Percentiles rank a stretch among this genome's conserved stretches.
Evolutionary conservation across 192 early-diverging fungal species (phyloP).

Genomic region (Backusella westeae): DNA sequence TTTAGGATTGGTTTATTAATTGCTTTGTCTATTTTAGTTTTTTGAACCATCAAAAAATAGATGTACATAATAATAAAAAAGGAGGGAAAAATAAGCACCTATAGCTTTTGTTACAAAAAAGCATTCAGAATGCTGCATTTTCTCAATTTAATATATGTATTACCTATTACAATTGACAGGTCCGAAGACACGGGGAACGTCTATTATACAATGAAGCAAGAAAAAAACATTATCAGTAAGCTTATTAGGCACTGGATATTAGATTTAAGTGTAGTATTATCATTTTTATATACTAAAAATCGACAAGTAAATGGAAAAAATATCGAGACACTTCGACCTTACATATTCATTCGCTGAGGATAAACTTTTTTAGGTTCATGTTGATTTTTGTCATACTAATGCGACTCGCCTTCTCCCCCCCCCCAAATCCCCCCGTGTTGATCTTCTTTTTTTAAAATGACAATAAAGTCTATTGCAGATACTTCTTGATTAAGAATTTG

Average conservation of each 20-base stretch:
- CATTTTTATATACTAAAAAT: background rate
- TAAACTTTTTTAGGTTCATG: background rate
- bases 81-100: background rate
- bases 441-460: background rate
- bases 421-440: background rate
- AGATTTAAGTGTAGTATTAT: background rate
- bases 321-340: background rate
- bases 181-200: constrained; percentile 5
- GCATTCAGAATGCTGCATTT: background rate
- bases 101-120: background rate
- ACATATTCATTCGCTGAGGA: background rate
- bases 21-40: background rate
- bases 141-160: constrained; percentile 3
- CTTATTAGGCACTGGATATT: background rate
- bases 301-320: background rate
- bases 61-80: background rate
- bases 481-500: background rate
- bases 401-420: background rate
- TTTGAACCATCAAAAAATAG: background rate
- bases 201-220: background rate
- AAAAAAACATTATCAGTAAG: background rate
- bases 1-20: background rate
- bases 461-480: background rate
- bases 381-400: background rate
- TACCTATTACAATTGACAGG: constrained; percentile 8